Evolutionary conservation across 2,329 filamentous ascomycete species (phyloP), one percentile per base, ranked within the genome.

Genomic region (Microascus cirrosus): DNA sequence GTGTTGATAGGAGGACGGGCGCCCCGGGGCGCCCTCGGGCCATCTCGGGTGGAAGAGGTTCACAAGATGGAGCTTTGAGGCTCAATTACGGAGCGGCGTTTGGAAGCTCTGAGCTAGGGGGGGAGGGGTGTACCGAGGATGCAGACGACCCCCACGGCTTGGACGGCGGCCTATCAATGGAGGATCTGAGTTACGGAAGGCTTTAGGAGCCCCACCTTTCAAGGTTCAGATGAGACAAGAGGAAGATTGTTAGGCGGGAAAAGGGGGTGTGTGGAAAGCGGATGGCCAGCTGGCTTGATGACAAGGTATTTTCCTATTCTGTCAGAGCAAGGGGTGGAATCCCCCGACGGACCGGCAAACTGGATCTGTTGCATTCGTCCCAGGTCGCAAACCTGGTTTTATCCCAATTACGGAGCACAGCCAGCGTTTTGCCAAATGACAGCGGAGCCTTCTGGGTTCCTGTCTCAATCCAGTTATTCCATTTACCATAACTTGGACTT

Each of bases 41-140:
- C 55, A 56, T 56, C 55, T 56, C 55, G 55, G 55, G 34, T 35
- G 39, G 39, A 18, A 15, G 35, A 56, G 55, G 55, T 50, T 51
- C 20, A 56, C 39, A 20, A 50, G 42, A 50, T 28, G 55, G 50
- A 36, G n/a, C 15, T n/a, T 45, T 48, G 25, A 50, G 55, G 20
- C 39, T 48, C 55, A 50, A 56, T 28, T 45, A 56, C 34, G 42
- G 42, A 50, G 55, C 25, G 39, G 28, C 34, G 18, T 22, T 50
- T 24, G 45, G 42, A 50, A 50, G 45, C 45, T 50, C 39, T 50
- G 45, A 24, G 45, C 20, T 22, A 22, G 45, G 12, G 20, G 42
- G 42, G 42, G 42, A 7, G 45, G 45, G n/a, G 45, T 50, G 45
- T 50, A 22, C 45, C 45, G 20, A 24, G 6, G 45, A 20, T 7